phyloP scores from a whole-genome alignment of 2,329 filamentous ascomycete genomes.

The Aspergillus ruber region DNA sequence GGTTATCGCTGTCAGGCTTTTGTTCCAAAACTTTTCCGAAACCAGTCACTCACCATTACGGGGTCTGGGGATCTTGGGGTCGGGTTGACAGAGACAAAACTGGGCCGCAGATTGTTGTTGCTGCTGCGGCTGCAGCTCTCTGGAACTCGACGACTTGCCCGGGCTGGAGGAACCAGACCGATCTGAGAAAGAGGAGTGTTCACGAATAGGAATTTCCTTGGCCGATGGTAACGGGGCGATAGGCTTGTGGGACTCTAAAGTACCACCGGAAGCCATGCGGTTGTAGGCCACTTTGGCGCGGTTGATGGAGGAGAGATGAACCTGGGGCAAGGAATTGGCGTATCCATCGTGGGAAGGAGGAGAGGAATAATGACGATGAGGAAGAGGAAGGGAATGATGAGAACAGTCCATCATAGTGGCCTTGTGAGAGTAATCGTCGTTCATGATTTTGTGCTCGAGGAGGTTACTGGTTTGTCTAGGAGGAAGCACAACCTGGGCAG shows the following conservation, averaged over 20 bases:
- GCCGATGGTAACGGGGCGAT: conserved; percentile 11
- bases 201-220: conserved; percentile 18
- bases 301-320: conserved; percentile 23
- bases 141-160: conserved; percentile 26
- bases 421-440: conserved; percentile 21
- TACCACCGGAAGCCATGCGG: conserved; percentile 10
- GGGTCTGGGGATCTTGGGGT: conserved; percentile 64
- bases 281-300: conserved; percentile 18
- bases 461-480: conserved; percentile 28
- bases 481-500: conserved; percentile 24
- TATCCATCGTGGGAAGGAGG: conserved; percentile 15
- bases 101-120: conserved; percentile 40
- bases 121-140: conserved; percentile 19
- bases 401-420: conserved; percentile 8
- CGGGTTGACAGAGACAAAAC: conserved; percentile 64
- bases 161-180: conserved; percentile 30
- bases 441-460: conserved; percentile 39
- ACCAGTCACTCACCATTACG: conserved; percentile 56
- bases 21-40: not conserved
- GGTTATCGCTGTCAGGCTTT: conserved; percentile 52
- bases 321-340: conserved; percentile 14
- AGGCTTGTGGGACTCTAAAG: conserved; percentile 11
- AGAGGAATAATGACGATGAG: conserved; percentile 7
- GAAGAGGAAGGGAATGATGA: conserved; percentile 4
- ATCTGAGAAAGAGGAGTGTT: conserved; percentile 19